A percentile compares a stretch with the other conserved stretches of the same genome.
Conservation (phyloP, 1,284 basidiomycete genomes). For the Tetrapyrgos nigripes region DNA sequence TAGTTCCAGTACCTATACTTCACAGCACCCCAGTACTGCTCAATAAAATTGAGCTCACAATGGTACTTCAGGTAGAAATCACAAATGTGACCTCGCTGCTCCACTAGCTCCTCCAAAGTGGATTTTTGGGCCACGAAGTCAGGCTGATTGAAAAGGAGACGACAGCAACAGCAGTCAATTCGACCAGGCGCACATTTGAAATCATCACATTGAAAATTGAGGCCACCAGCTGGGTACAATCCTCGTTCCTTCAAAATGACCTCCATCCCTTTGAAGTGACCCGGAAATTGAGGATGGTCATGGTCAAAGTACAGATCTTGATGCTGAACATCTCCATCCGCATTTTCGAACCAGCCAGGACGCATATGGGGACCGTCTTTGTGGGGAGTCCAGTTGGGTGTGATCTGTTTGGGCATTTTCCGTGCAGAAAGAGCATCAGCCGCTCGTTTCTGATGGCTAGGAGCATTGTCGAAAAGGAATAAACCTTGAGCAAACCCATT, state of each 20-base stretch:
- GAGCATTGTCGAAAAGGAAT: conserved; percentile 48
- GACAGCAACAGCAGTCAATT: conserved; percentile 25
- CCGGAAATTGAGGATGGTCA: conserved; percentile 34
- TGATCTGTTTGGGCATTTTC: conserved; percentile 37
- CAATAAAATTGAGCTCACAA: conserved; percentile 36
- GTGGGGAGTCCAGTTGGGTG: conserved; percentile 26
- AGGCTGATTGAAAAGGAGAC: conserved; percentile 9
- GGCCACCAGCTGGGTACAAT: conserved; percentile 36
- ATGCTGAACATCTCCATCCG: conserved; percentile 21
- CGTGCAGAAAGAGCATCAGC: too few relatives aligned
- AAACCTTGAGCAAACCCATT: conserved; percentile 42
- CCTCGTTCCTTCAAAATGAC: conserved; percentile 34
- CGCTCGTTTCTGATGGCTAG: too few relatives aligned
- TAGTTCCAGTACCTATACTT: conserved; percentile 24
- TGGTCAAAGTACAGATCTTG: conserved; percentile 38
- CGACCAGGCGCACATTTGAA: conserved; percentile 15
- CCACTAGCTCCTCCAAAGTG: conserved; percentile 21
- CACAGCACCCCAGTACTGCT: conserved; percentile 32
- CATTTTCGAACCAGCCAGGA: conserved; percentile 23
- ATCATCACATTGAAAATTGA: conserved; percentile 2
- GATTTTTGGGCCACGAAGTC: conserved; percentile 19
- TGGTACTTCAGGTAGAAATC: conserved; percentile 34
- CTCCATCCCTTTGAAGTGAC: conserved; percentile 43
- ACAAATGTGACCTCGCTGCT: conserved; percentile 18
- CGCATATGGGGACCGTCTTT: conserved; percentile 33